These are phyloP conservation scores for Starmerella powellii DNA, from an alignment of 805 yeast species.

Conservation along the genomic window DNA sequence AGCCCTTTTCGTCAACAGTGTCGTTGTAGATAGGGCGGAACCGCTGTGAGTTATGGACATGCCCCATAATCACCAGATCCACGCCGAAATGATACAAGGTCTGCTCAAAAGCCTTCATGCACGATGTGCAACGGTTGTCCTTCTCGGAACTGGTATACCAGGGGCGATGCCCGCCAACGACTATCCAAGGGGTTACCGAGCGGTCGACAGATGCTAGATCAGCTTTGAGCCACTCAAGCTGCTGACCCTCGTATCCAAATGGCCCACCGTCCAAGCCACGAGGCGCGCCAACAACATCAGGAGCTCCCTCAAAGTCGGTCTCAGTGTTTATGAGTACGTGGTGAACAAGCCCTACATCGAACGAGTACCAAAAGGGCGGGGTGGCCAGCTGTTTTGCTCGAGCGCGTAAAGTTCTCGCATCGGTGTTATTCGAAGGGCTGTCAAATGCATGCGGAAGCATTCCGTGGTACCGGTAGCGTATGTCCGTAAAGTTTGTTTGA, in stretches of 20 bases:
- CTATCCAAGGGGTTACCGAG: slow-evolving; percentile 6
- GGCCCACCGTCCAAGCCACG: slow-evolving; percentile 5
- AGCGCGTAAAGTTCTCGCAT: neutral
- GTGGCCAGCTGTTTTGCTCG: slow-evolving; percentile 3
- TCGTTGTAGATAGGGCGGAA: slow-evolving; percentile 5
- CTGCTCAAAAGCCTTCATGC: slow-evolving; percentile 7
- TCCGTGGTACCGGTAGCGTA: neutral
- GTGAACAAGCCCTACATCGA: slow-evolving; percentile 7
- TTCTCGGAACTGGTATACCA: slow-evolving; percentile 4
- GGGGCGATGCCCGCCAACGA: slow-evolving; percentile 8
- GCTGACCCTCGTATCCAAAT: slow-evolving; percentile 5
- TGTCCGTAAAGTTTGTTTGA: slow-evolving; percentile 9
- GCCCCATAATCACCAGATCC: slow-evolving; percentile 4
- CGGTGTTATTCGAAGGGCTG: slow-evolving; percentile 1
- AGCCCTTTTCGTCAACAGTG: slow-evolving; percentile 1
- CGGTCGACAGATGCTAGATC: slow-evolving; percentile 10
- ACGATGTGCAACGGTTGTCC: neutral
- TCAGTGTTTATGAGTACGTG: slow-evolving; percentile 7
- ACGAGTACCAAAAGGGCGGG: slow-evolving; percentile 9
- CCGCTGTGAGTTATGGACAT: slow-evolving; percentile 9
- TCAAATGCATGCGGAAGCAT: slow-evolving; percentile 5
- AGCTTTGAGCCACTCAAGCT: slow-evolving; percentile 4
- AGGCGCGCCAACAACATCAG: slow-evolving; percentile 3
- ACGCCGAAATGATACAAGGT: slow-evolving; percentile 4
- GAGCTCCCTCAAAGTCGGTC: slow-evolving; percentile 7